Evolutionary conservation across 352 stramenopile species (phyloP).

Genomic region (Globisporangium middletonii): DNA sequence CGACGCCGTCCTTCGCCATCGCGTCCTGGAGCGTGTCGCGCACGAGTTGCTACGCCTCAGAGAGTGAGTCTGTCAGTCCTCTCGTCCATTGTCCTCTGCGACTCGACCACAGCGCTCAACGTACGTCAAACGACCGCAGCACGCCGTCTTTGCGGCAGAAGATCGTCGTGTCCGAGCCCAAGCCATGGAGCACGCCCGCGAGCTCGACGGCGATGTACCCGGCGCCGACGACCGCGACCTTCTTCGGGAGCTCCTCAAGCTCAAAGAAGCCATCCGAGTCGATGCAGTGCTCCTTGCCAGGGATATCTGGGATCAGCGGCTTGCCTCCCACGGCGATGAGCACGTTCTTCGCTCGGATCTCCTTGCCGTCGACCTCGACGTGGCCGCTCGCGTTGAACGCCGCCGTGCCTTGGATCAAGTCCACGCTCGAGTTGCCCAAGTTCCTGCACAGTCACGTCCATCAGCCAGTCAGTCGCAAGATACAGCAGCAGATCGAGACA

Average conservation of each 20-base stretch:
- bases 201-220: slow-evolving; percentile 99
- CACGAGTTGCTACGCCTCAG: slow-evolving; percentile 46
- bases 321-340: slow-evolving; percentile 59
- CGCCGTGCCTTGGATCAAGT: slow-evolving; percentile 84
- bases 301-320: slow-evolving; percentile 52
- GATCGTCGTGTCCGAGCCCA: slow-evolving; percentile 89
- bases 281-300: slow-evolving; percentile 90
- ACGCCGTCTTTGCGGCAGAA: slow-evolving; percentile 86
- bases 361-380: slow-evolving; percentile 71
- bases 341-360: slow-evolving; percentile 49
- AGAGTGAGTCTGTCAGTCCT: neutral
- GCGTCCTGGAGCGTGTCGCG: slow-evolving; percentile 48
- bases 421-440: slow-evolving; percentile 88
- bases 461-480: neutral
- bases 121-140: slow-evolving; percentile 85
- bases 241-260: slow-evolving; percentile 88
- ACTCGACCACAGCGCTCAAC: neutral
- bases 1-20: slow-evolving; percentile 48
- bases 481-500: neutral
- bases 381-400: slow-evolving; percentile 78
- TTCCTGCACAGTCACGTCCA: slow-evolving; percentile 33
- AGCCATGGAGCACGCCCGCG: slow-evolving; percentile 91
- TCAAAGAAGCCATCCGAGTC: slow-evolving; percentile 97
- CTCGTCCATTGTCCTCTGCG: neutral
- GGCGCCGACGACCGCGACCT: slow-evolving; percentile 94